Base-by-base conservation (phyloP, 2,329 filamentous ascomycete genomes). In the Polychaeton citri region DNA sequence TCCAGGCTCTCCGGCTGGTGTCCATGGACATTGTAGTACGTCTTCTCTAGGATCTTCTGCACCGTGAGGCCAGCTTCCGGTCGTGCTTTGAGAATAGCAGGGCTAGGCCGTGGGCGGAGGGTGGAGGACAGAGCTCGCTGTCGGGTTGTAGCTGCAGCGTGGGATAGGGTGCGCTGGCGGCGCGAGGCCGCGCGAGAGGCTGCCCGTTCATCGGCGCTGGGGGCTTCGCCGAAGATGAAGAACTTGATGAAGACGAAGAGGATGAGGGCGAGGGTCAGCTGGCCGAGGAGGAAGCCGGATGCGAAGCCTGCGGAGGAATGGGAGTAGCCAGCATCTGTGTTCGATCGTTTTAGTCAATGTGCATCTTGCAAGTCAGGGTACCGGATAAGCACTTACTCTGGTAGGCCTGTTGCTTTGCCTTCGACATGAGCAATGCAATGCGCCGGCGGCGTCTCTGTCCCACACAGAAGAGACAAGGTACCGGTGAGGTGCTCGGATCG, bases 161-260 rank as follows among this genome's bases (percentile, higher is more conserved):
- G 84, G 17, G 80, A 76, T 37, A 86, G 67, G 2, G 81, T 82
- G 44, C 80, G 70, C 35, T 79, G 76, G 39, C 79, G 75, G 18
- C 83, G 75, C 47, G 85, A 78, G 8, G 79, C 79, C 39, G 81
- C 83, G 46, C 81, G 76, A 30, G 81, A 66, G 6, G 83, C 71
- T 9, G 85, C 83, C 15, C 81, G 83, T 37, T 80, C 76, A 44
- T 93, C 86, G 42, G 85, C 71, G 2, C 82, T 85, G 1, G 86
- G 85, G 4, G 85, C 77, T 55, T 96, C 90, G 49, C 90, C 90
- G 55, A 98, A 96, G 54, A 98, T 96, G 72, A 98, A 98, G 74
- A 95, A 98, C 58, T 94, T 94, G 61, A 98, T 96, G 63, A 98
- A 96, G 47, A 81, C 84, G 45, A 86, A 87, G 42, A 98, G 76